These are phyloP conservation scores for Excoecaria cochinchinensis DNA, from an alignment of 345 rosid genomes.

Conservation along the genomic window DNA sequence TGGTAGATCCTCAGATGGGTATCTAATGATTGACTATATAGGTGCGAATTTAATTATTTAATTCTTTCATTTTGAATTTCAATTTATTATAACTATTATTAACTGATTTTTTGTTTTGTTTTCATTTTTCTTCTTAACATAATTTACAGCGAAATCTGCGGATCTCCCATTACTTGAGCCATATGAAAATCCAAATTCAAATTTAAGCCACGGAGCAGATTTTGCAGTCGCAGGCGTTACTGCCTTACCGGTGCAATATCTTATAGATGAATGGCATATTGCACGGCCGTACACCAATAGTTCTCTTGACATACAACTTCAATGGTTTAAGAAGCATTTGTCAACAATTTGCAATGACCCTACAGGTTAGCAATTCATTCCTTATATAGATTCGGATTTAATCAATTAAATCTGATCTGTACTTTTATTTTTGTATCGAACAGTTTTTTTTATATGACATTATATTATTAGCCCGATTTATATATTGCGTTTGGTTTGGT, in stretches of 20 bases:
- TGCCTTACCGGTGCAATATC: not conserved
- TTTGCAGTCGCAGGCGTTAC: slow-evolving; percentile 6
- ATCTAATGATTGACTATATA: slow-evolving; percentile 26
- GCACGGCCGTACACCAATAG: not conserved
- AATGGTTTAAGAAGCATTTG: not conserved
- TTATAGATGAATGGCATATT: not conserved
- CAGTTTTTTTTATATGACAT: too few relatives aligned
- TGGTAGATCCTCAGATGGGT: slow-evolving; percentile 32
- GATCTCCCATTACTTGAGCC: slow-evolving; percentile 7
- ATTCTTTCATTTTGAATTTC: too few relatives aligned
- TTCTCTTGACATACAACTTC: slow-evolving; percentile 11
- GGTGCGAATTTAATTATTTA: slow-evolving; percentile 7
- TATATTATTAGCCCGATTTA: not conserved
- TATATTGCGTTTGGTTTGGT: not conserved
- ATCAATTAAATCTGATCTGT: not conserved
- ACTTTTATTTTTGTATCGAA: too few relatives aligned
- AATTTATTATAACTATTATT: not conserved
- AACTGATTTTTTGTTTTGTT: too few relatives aligned
- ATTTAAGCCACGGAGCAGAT: slow-evolving; percentile 10
- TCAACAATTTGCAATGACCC: not conserved
- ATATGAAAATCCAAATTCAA: too few relatives aligned
- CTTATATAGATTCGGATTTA: too few relatives aligned
- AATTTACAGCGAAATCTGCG: slow-evolving; percentile 14
- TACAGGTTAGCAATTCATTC: not conserved
- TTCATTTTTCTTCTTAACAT: not conserved